Base-by-base conservation (phyloP, 2,329 filamentous ascomycete genomes). In the Penicillium frequentans region DNA sequence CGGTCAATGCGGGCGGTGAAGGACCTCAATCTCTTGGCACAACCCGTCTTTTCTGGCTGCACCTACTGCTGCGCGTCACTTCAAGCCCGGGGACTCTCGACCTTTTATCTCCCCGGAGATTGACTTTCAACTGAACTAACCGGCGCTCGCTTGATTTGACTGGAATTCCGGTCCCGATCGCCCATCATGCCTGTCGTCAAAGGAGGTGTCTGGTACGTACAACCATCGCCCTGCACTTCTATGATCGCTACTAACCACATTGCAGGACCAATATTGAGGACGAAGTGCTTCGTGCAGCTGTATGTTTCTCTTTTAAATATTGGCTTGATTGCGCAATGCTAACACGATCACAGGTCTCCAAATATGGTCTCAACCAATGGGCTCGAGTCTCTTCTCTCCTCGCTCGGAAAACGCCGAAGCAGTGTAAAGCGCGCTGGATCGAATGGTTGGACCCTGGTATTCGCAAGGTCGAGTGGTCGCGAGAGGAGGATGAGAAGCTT, bases 361-460 rank as follows among this genome's bases (percentile, higher is more conserved):
- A 96, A 76, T 96, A 96, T 82, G 92, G 92, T 49, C 84, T 96
- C 60, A 95, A 96, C 72, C 95, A 99, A 79, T 99, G 95, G 95
- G 93, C 95, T 73, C 93, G 95, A 76, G 95, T 98, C 63, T 97
- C 95, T 55, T 98, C 95, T 57, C 86, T 99, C 64, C 88, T 99
- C 64, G 93, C 93, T 73, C 91, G 96, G 71, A 99, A 99, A 78
- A 98, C 95, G 31, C 88, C 95, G 51, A 99, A 99, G 80, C 95
- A 99, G 80, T 99, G 95, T 86, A 99, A 99, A 80, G 93, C 95
- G 59, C 85, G 95, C 79, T 99, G 95, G 95, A 87, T 89, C 73
- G 93, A 99, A 84, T 99, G 95, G 93, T 85, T 99, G 65, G 95
- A 99, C 72, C 95, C 95, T 21, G 91, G 90, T 73, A 98, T 99